These are phyloP conservation scores for Trichoderma aggressivum DNA, from an alignment of 2,329 filamentous ascomycete genomes.

Conservation along the genomic window DNA sequence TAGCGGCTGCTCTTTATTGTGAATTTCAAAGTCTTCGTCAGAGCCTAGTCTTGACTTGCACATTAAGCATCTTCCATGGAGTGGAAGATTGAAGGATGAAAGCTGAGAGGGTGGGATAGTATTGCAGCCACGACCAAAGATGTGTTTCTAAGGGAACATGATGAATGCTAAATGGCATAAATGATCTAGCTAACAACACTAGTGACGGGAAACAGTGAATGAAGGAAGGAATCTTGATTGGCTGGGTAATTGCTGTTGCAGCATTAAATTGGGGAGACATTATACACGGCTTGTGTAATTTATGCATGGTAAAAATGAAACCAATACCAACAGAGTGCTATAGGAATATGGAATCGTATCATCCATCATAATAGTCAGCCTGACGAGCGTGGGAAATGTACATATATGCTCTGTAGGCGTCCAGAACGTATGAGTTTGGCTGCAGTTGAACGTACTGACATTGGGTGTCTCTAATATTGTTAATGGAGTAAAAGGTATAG, in stretches of 20 bases:
- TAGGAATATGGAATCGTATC: neutral
- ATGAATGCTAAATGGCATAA: neutral
- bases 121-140: neutral
- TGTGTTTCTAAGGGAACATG: neutral
- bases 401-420: neutral
- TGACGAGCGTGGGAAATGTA: neutral
- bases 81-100: neutral
- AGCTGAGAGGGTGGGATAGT: neutral
- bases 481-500: neutral
- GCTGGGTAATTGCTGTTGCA: neutral
- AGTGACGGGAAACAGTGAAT: neutral
- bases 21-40: neutral
- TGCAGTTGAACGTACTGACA: neutral
- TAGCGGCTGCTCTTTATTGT: fast-evolving
- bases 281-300: neutral
- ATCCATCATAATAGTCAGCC: neutral
- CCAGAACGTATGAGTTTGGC: fast-evolving
- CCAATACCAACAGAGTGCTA: neutral
- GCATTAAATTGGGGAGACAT: neutral
- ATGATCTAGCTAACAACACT: neutral
- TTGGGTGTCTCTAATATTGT: neutral
- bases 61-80: neutral
- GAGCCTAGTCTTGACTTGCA: neutral
- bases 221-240: neutral
- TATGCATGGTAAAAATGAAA: neutral